Evolutionary conservation across 2,329 filamentous ascomycete genomes (phyloP), one percentile per base, ranked within the genome.

Genomic region (Alternaria panax): DNA sequence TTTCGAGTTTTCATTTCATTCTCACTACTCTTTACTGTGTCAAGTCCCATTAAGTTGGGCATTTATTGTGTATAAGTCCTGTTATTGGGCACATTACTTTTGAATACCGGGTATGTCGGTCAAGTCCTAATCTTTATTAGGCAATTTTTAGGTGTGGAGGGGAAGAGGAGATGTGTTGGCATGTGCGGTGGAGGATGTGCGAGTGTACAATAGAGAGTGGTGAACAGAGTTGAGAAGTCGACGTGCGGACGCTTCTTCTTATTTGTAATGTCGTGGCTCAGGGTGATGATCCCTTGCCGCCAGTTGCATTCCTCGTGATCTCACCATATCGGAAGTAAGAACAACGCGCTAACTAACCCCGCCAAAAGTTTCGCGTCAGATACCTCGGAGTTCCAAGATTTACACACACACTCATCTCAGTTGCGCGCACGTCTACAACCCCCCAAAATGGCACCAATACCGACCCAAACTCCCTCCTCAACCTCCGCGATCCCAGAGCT

Each of bases 331-430:
- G 66, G 67, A 53, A 43, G 14, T 69, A 70, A 65, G 34, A 24
- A 20, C 46, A 55, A 7, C 50, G 28, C 67, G 61, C 68, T 69
- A 71, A 30, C 58, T 61, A 69, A 68, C 61, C 42, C 69, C 66
- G 57, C 36, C 61, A 60, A 68, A 69, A 69, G 45, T 62, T 65
- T 68, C 57, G 59, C 55, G 63, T 65, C 59, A 51, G 42, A 34
- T 45, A 40, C 30, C 42, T 30, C 32, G 20, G 38, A 50, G 32
- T 42, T 45, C 20, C 27, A 32, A 38, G 27, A 22, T 18, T n/a
- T 8, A 20, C 8, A 28, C 16, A 30, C 27, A 2, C 7, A 38
- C n/a, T n/a, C n/a, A n/a, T 1, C 2, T 9, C 41, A 11, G 0
- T 22, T 27, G 11, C 34, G 28, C 28, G 3, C 20, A 34, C 45